Percentiles rank a stretch among this genome's conserved stretches.
phyloP scores from a whole-genome alignment of 2,329 filamentous ascomycete species.

The Fusarium irregulare region DNA sequence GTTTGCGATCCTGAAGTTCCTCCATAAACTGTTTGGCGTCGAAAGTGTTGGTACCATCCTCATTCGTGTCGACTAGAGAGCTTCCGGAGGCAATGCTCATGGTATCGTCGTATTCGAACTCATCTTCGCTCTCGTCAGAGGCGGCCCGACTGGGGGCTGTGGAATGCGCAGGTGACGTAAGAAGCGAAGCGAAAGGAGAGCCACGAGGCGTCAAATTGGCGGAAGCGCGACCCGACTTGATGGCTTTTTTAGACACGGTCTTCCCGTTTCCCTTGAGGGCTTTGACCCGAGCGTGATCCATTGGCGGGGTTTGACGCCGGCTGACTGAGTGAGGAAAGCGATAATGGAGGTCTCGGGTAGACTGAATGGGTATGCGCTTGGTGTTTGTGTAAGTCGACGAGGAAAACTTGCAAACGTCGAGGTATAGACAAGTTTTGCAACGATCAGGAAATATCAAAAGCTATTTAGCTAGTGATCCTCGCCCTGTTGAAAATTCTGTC shows the following conservation, averaged over 20 bases:
- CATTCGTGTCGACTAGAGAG: slow-evolving; percentile 64
- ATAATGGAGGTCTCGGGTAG: neutral
- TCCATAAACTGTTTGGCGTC: slow-evolving; percentile 72
- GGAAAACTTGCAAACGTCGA: slow-evolving; percentile 39
- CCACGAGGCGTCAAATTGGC: slow-evolving; percentile 66
- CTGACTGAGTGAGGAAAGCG: neutral
- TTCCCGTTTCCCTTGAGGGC: slow-evolving; percentile 77
- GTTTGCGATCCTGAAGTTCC: slow-evolving; percentile 79
- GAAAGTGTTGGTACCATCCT: slow-evolving; percentile 75
- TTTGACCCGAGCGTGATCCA: slow-evolving; percentile 75
- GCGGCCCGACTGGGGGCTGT: slow-evolving; percentile 69
- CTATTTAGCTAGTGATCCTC: slow-evolving; percentile 43
- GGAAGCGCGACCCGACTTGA: slow-evolving; percentile 68
- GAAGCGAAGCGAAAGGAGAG: slow-evolving; percentile 68
- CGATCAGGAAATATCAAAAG: slow-evolving; percentile 22
- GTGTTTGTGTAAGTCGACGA: slow-evolving; percentile 31
- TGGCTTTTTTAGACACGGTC: slow-evolving; percentile 76
- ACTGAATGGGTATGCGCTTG: neutral
- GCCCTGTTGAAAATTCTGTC: slow-evolving; percentile 31
- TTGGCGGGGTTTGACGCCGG: slow-evolving; percentile 45
- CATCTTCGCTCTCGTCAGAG: slow-evolving; percentile 70
- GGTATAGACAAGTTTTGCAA: slow-evolving; percentile 10
- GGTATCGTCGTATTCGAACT: slow-evolving; percentile 59
- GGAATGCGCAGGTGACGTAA: slow-evolving; percentile 69
- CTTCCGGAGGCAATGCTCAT: slow-evolving; percentile 56